A percentile compares a stretch with the other conserved stretches of the same genome.
Conservation (phyloP, 805 yeast species). For the Yarrowia sp. region DNA sequence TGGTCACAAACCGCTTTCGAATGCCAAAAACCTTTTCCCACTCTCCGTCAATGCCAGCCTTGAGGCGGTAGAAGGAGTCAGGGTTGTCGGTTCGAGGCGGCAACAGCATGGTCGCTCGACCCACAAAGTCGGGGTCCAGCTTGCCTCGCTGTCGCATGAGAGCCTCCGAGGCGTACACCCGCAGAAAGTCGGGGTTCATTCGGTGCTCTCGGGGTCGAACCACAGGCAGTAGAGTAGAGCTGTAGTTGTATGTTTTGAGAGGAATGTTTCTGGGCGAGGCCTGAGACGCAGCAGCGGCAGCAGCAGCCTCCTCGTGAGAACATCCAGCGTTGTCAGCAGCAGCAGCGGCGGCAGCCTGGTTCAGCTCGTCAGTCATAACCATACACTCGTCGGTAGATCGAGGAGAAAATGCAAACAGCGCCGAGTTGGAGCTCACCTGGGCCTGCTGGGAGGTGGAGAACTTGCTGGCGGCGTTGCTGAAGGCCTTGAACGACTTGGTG, state of each 20-base stretch:
- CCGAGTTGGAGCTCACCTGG: constrained; percentile 41
- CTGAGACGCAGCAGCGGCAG: background rate
- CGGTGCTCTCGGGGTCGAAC: constrained; percentile 49
- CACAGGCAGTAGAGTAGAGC: constrained; percentile 47
- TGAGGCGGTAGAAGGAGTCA: constrained; percentile 29
- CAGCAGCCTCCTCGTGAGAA: constrained; percentile 15
- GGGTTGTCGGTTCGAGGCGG: constrained; percentile 45
- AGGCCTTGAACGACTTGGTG: constrained; percentile 44
- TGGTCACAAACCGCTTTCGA: constrained; percentile 43
- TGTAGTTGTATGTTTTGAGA: constrained; percentile 48
- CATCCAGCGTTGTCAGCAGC: constrained; percentile 23
- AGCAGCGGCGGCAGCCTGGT: constrained; percentile 13
- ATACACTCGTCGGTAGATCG: constrained; percentile 44
- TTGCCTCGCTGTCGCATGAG: constrained; percentile 50
- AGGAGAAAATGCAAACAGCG: constrained; percentile 44
- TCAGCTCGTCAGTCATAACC: constrained; percentile 33
- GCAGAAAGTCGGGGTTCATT: constrained; percentile 49
- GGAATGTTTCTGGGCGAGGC: constrained; percentile 39
- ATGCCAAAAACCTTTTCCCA: constrained; percentile 45
- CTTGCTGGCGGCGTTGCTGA: constrained; percentile 43
- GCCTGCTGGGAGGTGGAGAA: constrained; percentile 44
- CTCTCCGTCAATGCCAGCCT: constrained; percentile 41
- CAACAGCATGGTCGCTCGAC: constrained; percentile 49
- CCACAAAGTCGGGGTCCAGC: constrained; percentile 48
- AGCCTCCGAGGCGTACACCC: constrained; percentile 49